These are phyloP conservation scores for Starmera caribaea DNA, from an alignment of 805 yeast genomes.

Conservation along the genomic window DNA sequence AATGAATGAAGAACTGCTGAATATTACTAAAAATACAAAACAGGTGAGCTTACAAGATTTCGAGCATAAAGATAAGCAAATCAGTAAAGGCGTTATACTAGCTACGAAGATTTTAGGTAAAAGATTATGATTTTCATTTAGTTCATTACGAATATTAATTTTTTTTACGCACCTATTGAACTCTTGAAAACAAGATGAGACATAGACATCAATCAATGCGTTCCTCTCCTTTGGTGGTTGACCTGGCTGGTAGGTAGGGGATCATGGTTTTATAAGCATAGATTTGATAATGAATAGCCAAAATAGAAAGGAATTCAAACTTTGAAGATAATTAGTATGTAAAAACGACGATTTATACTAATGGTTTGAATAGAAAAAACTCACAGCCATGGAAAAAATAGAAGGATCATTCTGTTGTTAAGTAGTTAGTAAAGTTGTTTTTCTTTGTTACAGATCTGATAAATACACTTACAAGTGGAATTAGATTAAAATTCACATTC, in stretches of 20 bases:
- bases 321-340: not conserved
- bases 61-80: slow-evolving; percentile 47
- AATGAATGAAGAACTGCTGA: slow-evolving; percentile 55
- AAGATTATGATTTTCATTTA: slow-evolving; percentile 27
- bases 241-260: not conserved
- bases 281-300: not conserved
- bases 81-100: slow-evolving; percentile 51
- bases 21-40: slow-evolving; percentile 44
- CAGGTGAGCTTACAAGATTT: slow-evolving; percentile 54
- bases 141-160: too few relatives aligned
- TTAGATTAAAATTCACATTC: not conserved
- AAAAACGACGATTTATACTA: too few relatives aligned
- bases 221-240: not conserved
- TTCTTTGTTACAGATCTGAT: not conserved
- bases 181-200: not conserved
- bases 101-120: slow-evolving; percentile 59
- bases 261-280: not conserved
- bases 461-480: not conserved
- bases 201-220: not conserved
- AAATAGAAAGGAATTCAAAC: not conserved
- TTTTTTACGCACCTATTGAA: too few relatives aligned
- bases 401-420: too few relatives aligned
- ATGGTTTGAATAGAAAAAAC: too few relatives aligned
- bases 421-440: not conserved
- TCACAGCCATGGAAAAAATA: too few relatives aligned